Base-by-base conservation (phyloP, 2,329 filamentous ascomycete genomes). In the Ophiostoma triangulosporum region DNA sequence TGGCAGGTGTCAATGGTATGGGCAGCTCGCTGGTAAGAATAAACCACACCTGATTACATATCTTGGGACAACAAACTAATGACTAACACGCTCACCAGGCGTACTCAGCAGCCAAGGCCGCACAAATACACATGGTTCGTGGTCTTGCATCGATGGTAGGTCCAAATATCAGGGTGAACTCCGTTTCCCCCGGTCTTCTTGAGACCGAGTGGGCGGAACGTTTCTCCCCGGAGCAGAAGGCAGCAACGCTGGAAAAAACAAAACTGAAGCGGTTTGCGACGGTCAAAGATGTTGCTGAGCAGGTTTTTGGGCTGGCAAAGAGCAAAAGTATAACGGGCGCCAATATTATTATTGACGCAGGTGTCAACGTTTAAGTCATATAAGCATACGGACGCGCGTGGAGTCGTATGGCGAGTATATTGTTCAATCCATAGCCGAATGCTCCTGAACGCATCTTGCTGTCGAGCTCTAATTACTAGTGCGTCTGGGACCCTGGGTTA, bases 91-190 rank as follows among this genome's bases (percentile, higher is more conserved):
- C n/a, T n/a, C 29, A 3, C 8, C 33, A 76, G 82, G 78, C 87
- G 3, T 93, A 93, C 62, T 73, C 81, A 0, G 83, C 90, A 17
- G 86, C 84, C 35, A 93, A 93, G 64, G 78, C 86, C 0, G 87
- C 87, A 11, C 78, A 83, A 55, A 68, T 81, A 35, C 78, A 82
- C 61, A 69, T 83, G 3, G 69, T 72, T 15, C 80, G 77, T 59
- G 70, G 69, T 8, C 66, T 81, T 31, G 78, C 78, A 0, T 62
- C 69, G 4, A 74, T 76, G 55, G 72, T 73, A 11, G 73, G 71
- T 1, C 77, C 78, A 0, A 71, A 70, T 43, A 75, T 83, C 22
- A 63, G 78, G n/a, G 77, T 81, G 11, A 83, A 83, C 57, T 72
- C 68, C 33, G 75, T 82, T 0, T 75, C 72, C 6, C 78, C 79